phyloP scores from a whole-genome alignment of 306 rosid species.

The Prunus dulcis region DNA sequence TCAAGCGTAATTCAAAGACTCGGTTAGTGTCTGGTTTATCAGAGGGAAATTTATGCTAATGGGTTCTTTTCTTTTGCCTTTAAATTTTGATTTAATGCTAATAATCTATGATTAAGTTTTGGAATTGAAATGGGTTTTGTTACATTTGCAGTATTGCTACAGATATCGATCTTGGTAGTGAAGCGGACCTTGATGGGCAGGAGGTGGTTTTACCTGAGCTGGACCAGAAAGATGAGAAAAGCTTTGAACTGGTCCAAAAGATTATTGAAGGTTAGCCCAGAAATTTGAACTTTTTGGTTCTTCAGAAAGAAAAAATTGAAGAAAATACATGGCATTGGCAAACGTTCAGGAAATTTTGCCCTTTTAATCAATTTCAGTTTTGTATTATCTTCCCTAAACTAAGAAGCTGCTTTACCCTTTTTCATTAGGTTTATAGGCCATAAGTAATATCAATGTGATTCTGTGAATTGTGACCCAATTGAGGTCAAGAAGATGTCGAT shows the following conservation, averaged over 20 bases:
- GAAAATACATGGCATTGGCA: too few relatives aligned
- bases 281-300: neutral
- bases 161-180: conserved; percentile 14
- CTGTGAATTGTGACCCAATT: neutral
- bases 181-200: conserved; percentile 26
- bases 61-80: neutral
- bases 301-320: neutral
- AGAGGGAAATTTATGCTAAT: conserved; percentile 6
- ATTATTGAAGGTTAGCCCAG: conserved; percentile 45
- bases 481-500: neutral
- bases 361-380: neutral
- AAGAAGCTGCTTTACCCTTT: too few relatives aligned
- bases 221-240: conserved; percentile 39
- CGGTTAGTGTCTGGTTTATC: conserved; percentile 29
- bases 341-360: too few relatives aligned
- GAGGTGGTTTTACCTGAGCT: conserved; percentile 17
- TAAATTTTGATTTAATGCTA: neutral
- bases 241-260: conserved; percentile 36
- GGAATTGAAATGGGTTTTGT: neutral
- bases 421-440: too few relatives aligned
- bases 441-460: neutral
- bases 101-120: neutral
- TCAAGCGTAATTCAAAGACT: conserved; percentile 36
- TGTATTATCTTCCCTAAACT: too few relatives aligned
- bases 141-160: conserved; percentile 37